Conservation (phyloP, 495 filamentous ascomycete species). For the Cairneyella variabilis region DNA sequence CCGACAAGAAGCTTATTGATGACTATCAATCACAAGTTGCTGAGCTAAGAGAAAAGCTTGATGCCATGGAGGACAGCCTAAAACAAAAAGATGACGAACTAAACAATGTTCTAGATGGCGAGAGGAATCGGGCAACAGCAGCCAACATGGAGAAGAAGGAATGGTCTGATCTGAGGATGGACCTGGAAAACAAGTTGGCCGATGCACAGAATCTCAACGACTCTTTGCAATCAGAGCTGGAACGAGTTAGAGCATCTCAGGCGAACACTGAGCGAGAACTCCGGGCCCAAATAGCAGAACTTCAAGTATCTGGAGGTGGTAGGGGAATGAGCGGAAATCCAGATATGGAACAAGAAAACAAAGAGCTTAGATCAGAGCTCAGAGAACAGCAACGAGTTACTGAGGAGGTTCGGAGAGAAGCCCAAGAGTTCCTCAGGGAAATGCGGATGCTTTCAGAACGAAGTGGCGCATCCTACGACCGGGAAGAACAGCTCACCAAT, state of each 20-base stretch:
- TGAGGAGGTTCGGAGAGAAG: constrained; percentile 82
- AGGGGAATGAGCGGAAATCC: constrained; percentile 41
- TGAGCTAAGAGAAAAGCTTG: constrained; percentile 69
- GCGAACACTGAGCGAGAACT: constrained; percentile 59
- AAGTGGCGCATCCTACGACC: constrained; percentile 72
- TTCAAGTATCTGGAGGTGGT: constrained; percentile 29
- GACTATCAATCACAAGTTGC: constrained; percentile 77
- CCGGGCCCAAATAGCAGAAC: constrained; percentile 59
- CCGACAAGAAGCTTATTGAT: constrained; percentile 65
- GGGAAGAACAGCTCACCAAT: constrained; percentile 69
- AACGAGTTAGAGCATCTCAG: constrained; percentile 65
- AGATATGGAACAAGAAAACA: constrained; percentile 67
- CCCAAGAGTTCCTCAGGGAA: constrained; percentile 77
- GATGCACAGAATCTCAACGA: constrained; percentile 75
- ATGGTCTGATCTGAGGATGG: constrained; percentile 69
- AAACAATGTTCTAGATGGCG: constrained; percentile 34
- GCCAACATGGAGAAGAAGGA: constrained; percentile 58
- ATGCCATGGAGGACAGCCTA: constrained; percentile 60
- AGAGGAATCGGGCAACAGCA: constrained; percentile 38
- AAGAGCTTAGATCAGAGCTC: constrained; percentile 65
- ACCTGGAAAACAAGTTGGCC: constrained; percentile 73
- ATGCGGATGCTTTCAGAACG: constrained; percentile 84
- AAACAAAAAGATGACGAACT: constrained; percentile 49
- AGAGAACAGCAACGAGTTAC: constrained; percentile 78
- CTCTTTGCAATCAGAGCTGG: constrained; percentile 72